Evolutionary conservation across 768 basidiomycete species (phyloP), one percentile per base, ranked within the genome.

Genomic region (Boletus barrowsii): DNA sequence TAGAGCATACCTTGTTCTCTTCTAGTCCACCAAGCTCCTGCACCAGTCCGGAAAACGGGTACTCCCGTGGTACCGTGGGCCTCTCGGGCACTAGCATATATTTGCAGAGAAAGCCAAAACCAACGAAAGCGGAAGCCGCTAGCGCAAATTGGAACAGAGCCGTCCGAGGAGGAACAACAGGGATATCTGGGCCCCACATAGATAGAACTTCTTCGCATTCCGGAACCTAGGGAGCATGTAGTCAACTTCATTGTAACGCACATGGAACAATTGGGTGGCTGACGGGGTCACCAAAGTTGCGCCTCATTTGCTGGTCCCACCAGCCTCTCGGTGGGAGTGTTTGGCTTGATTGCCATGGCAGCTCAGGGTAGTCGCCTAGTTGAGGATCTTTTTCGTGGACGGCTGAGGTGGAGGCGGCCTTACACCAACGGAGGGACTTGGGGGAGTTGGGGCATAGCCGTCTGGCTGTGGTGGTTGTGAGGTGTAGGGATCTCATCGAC

Each of bases 181-280:
- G 80, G 29, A 82, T 74, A 63, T 93, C 91, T 20, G 90, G 90
- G 24, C 90, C 89, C 89, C 89, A 93, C 87, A 93, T 90, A 36
- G 87, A 90, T 52, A 87, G 71, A 22, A 88, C 74, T 63, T 93
- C 91, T 48, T 92, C 89, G 64, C 82, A 77, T 69, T 91, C 89
- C 55, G 89, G 90, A 32, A 91, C 70, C 91, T 93, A 63, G 42
- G 37, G 37, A 42, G 24, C 56, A 39, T 52, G 47, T 51, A 62
- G 43, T 65, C 45, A 59, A 56, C 58, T 53, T 29, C 53, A 40
- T 32, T 14, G 6, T 26, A 36, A 32, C 35, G 36, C 57, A 51
- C 42, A 20, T 42, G 48, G 54, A 14, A 44, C 54, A n/a, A 22
- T 46, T 57, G 55, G 56, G 47, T 32, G 14, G 70, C 80, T 59